Percentiles rank a stretch among this genome's conserved stretches.
Evolutionary conservation across 495 filamentous ascomycete genomes (phyloP).

Genomic region (Penicillium angulare): DNA sequence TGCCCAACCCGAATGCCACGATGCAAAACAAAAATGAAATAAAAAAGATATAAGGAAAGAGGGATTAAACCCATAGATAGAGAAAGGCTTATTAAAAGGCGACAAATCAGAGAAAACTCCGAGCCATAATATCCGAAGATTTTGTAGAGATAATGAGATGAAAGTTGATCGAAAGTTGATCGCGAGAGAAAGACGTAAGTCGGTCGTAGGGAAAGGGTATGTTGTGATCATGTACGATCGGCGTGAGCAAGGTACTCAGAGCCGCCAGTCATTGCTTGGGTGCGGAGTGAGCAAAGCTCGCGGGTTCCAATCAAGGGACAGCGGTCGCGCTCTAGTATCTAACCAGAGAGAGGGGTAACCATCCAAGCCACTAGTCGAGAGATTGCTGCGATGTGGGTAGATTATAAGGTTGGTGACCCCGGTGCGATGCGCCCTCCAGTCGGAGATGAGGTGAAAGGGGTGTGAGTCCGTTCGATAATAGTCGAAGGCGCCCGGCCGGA

Average conservation of each 20-base stretch:
- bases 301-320: conserved; percentile 3
- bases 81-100: conserved; percentile 1
- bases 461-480: conserved; percentile 2
- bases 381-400: not conserved
- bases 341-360: conserved; percentile 4
- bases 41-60: not conserved
- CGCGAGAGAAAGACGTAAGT: not conserved
- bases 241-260: not conserved
- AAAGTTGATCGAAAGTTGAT: no score
- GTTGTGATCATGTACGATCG: not conserved
- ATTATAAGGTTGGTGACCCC: conserved; percentile 1
- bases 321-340: conserved; percentile 9
- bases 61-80: not conserved
- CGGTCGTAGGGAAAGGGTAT: not conserved
- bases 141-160: not conserved
- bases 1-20: conserved; percentile 17
- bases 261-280: not conserved
- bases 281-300: not conserved
- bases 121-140: conserved; percentile 5
- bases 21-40: conserved; percentile 9
- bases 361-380: not conserved
- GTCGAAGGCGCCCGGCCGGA: conserved; percentile 11
- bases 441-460: conserved; percentile 1
- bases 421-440: conserved; percentile 17
- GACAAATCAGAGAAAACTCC: conserved; percentile 4